Base-by-base conservation (phyloP, 768 basidiomycete genomes). In the Mycena indigotica region DNA sequence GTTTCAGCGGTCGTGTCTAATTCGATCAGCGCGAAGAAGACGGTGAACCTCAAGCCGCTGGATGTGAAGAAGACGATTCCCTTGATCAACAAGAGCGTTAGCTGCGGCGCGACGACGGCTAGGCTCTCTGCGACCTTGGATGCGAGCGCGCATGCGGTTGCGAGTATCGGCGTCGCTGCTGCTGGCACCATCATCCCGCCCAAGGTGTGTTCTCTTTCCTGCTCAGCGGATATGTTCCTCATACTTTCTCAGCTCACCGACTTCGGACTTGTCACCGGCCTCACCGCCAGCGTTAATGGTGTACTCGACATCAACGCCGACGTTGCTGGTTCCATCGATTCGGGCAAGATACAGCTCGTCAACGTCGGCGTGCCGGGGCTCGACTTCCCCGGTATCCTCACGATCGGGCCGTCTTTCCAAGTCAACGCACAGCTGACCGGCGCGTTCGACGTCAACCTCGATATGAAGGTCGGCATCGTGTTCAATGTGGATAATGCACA, bases 161-260 rank as follows among this genome's bases (percentile, higher is more conserved):
- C 26, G n/a, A 54, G 28, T 3, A 13, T 67, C 38, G 69, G 65
- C 17, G 60, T 72, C 2, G 67, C 61, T 6, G 69, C 46, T 26
- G 25, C 46, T 4, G 58, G 58, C 1, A 41, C 38, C 5, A 1
- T 59, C 2, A 8, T 51, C 1, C 58, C 53, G 1, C 39, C 39
- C 13, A 21, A 50, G 50, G 29, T 44, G 12, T 44, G 15, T 44
- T 44, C 23, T 23, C 41, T 13, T 44, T 15, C 41, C n/a, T 44
- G n/a, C n/a, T n/a, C n/a, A n/a, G n/a, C n/a, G n/a, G n/a, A n/a
- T n/a, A n/a, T n/a, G n/a, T n/a, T n/a, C n/a, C n/a, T 13, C 6
- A 44, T 44, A 8, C 5, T 21, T 44, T 21, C 23, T 44, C 41
- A 44, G 41, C 41, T 51, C 50, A 51, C 26, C 5, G 28, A 29